These are phyloP conservation scores for Tuber brumale DNA, from an alignment of 495 filamentous ascomycete species.

Conservation along the genomic window DNA sequence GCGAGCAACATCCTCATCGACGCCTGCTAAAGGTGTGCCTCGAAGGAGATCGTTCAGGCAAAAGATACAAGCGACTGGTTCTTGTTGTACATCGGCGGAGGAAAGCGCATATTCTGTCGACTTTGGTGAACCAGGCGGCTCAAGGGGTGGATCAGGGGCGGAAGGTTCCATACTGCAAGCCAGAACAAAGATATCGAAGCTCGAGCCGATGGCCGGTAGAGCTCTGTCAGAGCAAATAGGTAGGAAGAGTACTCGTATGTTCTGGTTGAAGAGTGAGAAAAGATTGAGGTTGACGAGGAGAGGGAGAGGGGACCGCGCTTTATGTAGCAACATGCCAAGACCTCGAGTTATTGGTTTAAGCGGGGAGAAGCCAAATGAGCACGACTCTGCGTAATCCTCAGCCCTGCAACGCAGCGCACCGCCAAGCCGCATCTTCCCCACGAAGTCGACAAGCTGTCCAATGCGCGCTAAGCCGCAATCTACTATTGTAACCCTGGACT, in stretches of 20 bases:
- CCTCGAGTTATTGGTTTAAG: constrained; percentile 24
- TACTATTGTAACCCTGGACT: neutral
- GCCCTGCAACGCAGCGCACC: neutral
- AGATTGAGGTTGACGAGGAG: constrained; percentile 17
- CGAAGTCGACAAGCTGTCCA: neutral
- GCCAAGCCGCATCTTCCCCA: neutral
- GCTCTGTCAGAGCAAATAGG: neutral
- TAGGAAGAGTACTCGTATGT: neutral
- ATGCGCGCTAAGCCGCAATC: neutral
- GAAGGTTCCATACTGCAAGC: constrained; percentile 21
- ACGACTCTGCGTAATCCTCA: neutral
- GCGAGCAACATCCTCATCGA: constrained; percentile 34
- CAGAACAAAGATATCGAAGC: neutral
- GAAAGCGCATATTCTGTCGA: constrained; percentile 14
- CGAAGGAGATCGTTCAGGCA: constrained; percentile 34
- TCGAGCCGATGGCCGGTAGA: neutral
- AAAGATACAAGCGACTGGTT: constrained; percentile 35
- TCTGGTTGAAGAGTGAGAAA: neutral
- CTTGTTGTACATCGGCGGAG: constrained; percentile 24
- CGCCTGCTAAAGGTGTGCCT: constrained; percentile 17
- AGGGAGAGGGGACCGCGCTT: constrained; percentile 31
- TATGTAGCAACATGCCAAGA: constrained; percentile 33
- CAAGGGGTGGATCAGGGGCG: constrained; percentile 8
- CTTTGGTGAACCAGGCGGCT: constrained; percentile 17
- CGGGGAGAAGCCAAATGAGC: neutral